Conservation (phyloP, 1,284 basidiomycete species). For the Microbotryum lychnidis-dioicae region DNA sequence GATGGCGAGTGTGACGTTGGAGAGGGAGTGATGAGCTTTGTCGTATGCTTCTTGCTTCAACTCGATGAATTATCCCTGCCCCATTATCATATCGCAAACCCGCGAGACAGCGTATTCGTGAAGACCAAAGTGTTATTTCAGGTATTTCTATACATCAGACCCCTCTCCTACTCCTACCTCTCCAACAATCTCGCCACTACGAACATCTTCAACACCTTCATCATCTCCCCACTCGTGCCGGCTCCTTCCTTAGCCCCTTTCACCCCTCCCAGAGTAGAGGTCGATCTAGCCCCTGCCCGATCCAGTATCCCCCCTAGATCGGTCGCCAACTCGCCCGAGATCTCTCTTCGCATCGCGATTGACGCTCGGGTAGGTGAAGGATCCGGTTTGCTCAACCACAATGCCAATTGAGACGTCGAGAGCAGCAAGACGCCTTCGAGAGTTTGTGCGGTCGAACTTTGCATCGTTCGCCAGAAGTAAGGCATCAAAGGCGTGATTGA, state of each 20-base stretch:
- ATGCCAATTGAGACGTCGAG: conserved; percentile 62
- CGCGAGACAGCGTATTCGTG: too few species aligned
- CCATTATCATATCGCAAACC: too few species aligned
- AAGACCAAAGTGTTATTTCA: too few species aligned
- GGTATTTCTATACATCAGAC: background rate
- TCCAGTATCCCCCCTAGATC: conserved; percentile 54
- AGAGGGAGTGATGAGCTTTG: conserved; percentile 3
- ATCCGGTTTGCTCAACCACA: conserved; percentile 45
- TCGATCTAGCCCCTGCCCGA: conserved; percentile 49
- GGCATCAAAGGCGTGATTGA: conserved; percentile 36
- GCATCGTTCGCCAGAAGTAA: conserved; percentile 12
- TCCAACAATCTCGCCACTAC: conserved; percentile 42
- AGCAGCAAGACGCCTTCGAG: conserved; percentile 67
- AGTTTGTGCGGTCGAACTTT: conserved; percentile 41
- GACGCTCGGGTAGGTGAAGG: background rate
- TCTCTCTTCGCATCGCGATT: conserved; percentile 48
- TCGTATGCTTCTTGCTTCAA: too few species aligned
- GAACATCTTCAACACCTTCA: conserved; percentile 51
- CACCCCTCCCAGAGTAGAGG: background rate
- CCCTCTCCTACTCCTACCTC: background rate
- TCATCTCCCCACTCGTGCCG: conserved; percentile 8
- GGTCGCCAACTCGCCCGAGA: conserved; percentile 46
- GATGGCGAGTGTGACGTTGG: conserved; percentile 14
- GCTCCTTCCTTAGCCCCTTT: background rate
- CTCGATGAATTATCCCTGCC: too few species aligned